Base-by-base conservation (phyloP, 768 basidiomycete genomes). In the Pisolithus albus region DNA sequence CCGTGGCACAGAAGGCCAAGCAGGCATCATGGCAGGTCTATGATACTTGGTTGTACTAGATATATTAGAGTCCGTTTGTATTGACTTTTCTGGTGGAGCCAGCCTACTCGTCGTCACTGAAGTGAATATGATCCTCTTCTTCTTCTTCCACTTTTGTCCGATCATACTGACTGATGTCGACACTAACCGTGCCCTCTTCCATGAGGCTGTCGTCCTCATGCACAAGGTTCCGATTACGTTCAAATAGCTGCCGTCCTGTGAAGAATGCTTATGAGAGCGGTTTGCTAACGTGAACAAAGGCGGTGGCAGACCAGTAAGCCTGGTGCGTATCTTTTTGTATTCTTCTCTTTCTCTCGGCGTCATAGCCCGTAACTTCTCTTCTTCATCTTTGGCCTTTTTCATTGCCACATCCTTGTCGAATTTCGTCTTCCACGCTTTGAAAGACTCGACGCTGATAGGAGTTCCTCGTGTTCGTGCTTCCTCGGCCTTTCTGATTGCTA, bases 231-330 rank as follows among this genome's bases (percentile, higher is more conserved):
- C 73, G 80, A 63, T 91, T 84, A 37, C 81, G 80, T 69, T 95
- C 92, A 68, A 98, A 99, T 42, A 97, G 71, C 70, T 96, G 92
- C 21, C 92, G 84, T 24, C 95, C 95, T 95, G 57, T 51, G n/a
- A 48, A 52, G 37, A 7, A 21, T 16, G 15, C 6, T n/a, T 40
- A 28, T 49, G 32, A 59, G 41, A 24, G 50, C 34, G 57, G 52
- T 54, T 26, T 2, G 13, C 11, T 51, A 18, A 34, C 38, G 34
- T 37, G 18, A 34, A 24, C 16, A 37, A 37, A 40, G 40, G 23
- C 26, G 34, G 34, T 7, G 15, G 64, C 79, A 52, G 58, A 92
- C 95, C 95, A 51, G 79, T 78, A 34, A 83, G 68, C 54, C 93
- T 77, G 49, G 74, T 77, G 34, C 62, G 71, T 16, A 78, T 66